phyloP scores from a whole-genome alignment of 192 early-diverging fungal genomes.

The Entomortierella lignicola region DNA sequence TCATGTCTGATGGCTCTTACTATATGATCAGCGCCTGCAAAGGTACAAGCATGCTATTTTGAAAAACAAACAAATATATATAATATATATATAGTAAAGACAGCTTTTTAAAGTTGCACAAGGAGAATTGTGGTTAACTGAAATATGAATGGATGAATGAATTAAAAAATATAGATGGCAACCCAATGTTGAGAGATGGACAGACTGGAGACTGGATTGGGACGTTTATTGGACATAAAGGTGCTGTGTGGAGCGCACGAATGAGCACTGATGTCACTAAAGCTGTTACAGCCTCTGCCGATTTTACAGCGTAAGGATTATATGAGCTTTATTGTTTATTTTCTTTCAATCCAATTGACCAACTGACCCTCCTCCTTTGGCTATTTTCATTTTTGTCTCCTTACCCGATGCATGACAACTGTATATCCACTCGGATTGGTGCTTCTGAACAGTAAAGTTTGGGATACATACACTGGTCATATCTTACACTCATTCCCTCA shows the following conservation, averaged over 20 bases:
- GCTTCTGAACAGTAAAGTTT: constrained; percentile 70
- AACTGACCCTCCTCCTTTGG: not conserved
- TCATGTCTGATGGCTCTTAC: constrained; percentile 77
- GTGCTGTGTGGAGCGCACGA: constrained; percentile 90
- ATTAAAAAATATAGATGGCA: constrained; percentile 68
- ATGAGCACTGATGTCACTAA: constrained; percentile 79
- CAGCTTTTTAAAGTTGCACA: no score
- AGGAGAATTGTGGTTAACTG: no score
- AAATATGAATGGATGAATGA: no score
- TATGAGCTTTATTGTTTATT: constrained; percentile 4
- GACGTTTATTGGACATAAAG: constrained; percentile 91
- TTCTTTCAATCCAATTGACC: not conserved
- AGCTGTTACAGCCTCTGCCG: constrained; percentile 93
- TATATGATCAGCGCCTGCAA: constrained; percentile 92
- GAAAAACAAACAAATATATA: no score
- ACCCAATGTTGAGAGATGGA: constrained; percentile 88
- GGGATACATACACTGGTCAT: constrained; percentile 86
- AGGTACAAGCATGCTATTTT: constrained; percentile 54
- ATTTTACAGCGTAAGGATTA: constrained; percentile 81
- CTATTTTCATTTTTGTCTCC: constrained; percentile 16
- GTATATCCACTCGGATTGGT: not conserved
- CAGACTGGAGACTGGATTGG: constrained; percentile 95
- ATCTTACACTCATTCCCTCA: constrained; percentile 78
- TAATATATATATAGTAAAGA: no score
- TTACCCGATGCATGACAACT: not conserved